Evolutionary conservation across 768 basidiomycete genomes (phyloP).

Genomic region (Suillus fuscotomentosus): DNA sequence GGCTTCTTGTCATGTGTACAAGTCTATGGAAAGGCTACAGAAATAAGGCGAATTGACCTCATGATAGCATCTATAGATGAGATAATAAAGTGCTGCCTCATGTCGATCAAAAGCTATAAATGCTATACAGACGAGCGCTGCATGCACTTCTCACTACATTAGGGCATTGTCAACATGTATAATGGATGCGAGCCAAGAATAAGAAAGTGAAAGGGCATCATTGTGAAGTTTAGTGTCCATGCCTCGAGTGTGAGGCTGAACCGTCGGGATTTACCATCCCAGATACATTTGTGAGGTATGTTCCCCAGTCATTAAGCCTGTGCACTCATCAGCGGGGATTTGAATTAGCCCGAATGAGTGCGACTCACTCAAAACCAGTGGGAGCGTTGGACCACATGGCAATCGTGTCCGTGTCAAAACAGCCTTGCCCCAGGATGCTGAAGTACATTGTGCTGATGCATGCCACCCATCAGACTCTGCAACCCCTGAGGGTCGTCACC

Average conservation of each 20-base stretch:
- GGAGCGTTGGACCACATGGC: constrained; percentile 66
- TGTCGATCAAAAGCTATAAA: neutral
- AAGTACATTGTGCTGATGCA: neutral
- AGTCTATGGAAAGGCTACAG: neutral
- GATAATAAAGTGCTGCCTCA: neutral
- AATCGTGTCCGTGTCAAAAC: constrained; percentile 49
- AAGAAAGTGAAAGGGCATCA: neutral
- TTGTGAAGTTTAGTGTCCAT: neutral
- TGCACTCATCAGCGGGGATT: constrained; percentile 3
- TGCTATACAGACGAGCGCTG: neutral
- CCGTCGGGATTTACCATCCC: constrained; percentile 21
- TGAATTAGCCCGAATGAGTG: neutral
- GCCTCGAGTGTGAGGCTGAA: neutral
- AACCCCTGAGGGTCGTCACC: neutral
- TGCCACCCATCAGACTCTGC: neutral
- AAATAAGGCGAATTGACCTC: neutral
- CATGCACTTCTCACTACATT: neutral
- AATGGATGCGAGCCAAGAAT: neutral
- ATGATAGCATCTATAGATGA: neutral
- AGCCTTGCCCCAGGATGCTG: constrained; percentile 3
- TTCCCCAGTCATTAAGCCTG: constrained; percentile 41
- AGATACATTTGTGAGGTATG: constrained; percentile 34
- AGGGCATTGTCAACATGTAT: neutral
- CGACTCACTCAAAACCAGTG: constrained; percentile 56
- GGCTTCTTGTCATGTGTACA: neutral